A percentile compares a stretch with the other conserved stretches of the same genome.
phyloP scores from a whole-genome alignment of 208 protist genomes.

The Crithidia fasciculata region DNA sequence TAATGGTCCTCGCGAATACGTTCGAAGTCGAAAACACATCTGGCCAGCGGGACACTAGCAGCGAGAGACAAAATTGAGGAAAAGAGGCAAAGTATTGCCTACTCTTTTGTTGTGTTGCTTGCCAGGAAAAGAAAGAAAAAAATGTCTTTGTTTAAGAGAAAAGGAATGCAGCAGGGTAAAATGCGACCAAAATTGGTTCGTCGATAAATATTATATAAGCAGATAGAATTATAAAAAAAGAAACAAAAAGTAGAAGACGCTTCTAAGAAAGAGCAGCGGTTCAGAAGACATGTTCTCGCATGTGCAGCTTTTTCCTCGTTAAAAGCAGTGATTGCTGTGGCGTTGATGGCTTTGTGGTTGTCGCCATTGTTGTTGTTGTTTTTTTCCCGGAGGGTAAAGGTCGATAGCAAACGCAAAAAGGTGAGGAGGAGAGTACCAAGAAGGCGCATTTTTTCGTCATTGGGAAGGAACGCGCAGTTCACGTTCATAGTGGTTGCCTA shows the following conservation, averaged over 20 bases:
- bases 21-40: no score
- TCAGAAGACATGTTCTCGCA: background rate
- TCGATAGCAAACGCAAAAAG: background rate
- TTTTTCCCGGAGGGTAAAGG: background rate
- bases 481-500: background rate
- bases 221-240: background rate
- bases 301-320: background rate
- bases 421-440: background rate
- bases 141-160: background rate
- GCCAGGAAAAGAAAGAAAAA: no score
- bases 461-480: background rate
- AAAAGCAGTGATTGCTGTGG: background rate
- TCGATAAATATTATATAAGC: background rate
- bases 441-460: background rate
- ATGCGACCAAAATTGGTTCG: background rate
- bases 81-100: no score
- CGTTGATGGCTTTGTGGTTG: background rate
- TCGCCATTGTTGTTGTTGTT: background rate
- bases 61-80: no score
- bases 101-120: no score
- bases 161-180: background rate
- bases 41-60: no score
- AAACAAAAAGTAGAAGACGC: background rate
- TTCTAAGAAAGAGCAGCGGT: background rate
- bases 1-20: no score